A percentile compares a stretch with the other conserved stretches of the same genome.
Conservation (phyloP, 2,329 filamentous ascomycete species). For the Orbilia ellipsospora region DNA sequence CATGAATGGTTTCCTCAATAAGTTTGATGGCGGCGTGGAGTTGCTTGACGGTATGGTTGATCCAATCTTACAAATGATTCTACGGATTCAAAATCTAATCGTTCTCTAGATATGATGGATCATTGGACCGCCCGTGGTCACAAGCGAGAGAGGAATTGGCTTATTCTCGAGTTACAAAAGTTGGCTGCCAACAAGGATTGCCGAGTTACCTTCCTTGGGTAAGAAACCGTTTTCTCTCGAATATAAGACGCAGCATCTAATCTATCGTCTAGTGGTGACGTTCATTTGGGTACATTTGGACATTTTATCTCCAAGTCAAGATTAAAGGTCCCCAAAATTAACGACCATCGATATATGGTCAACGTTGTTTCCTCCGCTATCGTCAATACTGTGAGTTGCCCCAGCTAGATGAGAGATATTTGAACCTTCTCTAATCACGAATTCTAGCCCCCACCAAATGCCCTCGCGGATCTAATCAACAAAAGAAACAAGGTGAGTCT, state of each 20-base stretch:
- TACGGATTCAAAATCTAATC: constrained; percentile 7
- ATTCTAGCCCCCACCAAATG: constrained; percentile 48
- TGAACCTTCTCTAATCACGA: constrained; percentile 58
- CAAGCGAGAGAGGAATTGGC: constrained; percentile 85
- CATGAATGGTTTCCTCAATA: constrained; percentile 82
- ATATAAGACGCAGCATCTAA: background rate
- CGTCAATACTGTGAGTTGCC: constrained; percentile 77
- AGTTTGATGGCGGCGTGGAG: constrained; percentile 90
- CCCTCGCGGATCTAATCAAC: constrained; percentile 87
- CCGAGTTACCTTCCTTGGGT: constrained; percentile 87
- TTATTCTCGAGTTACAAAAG: constrained; percentile 81
- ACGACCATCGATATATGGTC: constrained; percentile 95
- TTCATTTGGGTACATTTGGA: constrained; percentile 89
- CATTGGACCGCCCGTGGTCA: constrained; percentile 98
- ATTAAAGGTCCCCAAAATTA: constrained; percentile 82
- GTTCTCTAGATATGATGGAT: constrained; percentile 73
- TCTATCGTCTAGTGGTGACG: constrained; percentile 75
- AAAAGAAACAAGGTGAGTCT: constrained; percentile 78
- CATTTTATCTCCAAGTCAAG: constrained; percentile 96
- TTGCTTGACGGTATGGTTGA: constrained; percentile 75
- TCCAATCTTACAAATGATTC: background rate
- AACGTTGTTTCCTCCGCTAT: constrained; percentile 96
- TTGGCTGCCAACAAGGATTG: constrained; percentile 92
- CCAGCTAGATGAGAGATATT: constrained; percentile 72
- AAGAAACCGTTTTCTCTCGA: constrained; percentile 53